Conservation (phyloP, 495 filamentous ascomycete species). For the Penicillium paxilli region DNA sequence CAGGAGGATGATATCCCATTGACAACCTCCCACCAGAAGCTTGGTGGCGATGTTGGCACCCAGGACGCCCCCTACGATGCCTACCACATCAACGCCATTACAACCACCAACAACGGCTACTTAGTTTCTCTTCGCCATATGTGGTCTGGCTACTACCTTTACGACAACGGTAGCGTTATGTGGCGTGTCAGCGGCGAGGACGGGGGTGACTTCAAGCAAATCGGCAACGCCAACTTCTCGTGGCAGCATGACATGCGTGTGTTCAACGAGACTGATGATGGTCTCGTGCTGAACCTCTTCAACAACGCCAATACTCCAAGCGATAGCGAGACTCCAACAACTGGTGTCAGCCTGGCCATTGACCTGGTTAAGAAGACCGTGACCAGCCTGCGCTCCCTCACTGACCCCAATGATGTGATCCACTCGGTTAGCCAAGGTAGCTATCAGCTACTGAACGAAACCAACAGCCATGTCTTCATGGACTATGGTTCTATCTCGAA, state of each 20-base stretch:
- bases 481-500: slow-evolving; percentile 51
- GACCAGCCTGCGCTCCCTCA: slow-evolving; percentile 31
- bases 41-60: slow-evolving; percentile 17
- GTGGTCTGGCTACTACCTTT: slow-evolving; percentile 37
- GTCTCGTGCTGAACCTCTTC: slow-evolving; percentile 30
- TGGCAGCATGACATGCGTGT: slow-evolving; percentile 47
- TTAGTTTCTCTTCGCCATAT: slow-evolving; percentile 39
- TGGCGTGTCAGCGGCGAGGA: slow-evolving; percentile 43
- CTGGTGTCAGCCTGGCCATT: slow-evolving; percentile 39
- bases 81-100: slow-evolving; percentile 42
- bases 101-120: slow-evolving; percentile 35
- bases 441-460: slow-evolving; percentile 38
- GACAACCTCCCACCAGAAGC: slow-evolving; percentile 27
- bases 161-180: slow-evolving; percentile 35
- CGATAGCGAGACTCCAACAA: slow-evolving; percentile 28
- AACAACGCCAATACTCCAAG: slow-evolving; percentile 38
- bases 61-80: slow-evolving; percentile 35
- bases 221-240: slow-evolving; percentile 39
- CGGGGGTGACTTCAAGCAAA: slow-evolving; percentile 42
- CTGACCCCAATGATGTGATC: slow-evolving; percentile 34
- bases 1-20: slow-evolving; percentile 20
- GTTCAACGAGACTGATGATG: slow-evolving; percentile 33
- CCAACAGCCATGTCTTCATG: slow-evolving; percentile 42
- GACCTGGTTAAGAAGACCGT: slow-evolving; percentile 42
- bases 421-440: slow-evolving; percentile 49